A percentile compares a stretch with the other conserved stretches of the same genome.
Evolutionary conservation across 352 stramenopile genomes (phyloP).

Genomic region (Globisporangium lucens): DNA sequence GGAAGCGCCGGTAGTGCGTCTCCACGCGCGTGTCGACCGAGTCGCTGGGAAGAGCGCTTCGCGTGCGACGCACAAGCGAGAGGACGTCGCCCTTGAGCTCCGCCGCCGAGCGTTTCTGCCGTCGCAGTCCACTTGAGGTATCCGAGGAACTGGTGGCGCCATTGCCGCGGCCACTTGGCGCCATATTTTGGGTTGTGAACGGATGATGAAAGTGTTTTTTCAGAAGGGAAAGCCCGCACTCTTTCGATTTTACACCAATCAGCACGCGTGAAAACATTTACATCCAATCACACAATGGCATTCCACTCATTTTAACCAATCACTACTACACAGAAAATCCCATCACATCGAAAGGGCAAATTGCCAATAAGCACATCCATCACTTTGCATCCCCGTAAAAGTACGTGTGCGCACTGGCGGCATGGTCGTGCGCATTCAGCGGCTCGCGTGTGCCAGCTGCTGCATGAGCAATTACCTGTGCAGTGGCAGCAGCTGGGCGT

Average conservation of each 20-base stretch:
- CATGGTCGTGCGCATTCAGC: background rate
- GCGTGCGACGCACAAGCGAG: slow-evolving; percentile 17
- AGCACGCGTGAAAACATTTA: background rate
- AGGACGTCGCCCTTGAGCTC: slow-evolving; percentile 25
- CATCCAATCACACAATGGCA: background rate
- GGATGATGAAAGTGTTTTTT: too few species aligned
- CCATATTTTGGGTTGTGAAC: slow-evolving; percentile 4
- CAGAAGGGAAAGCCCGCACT: background rate
- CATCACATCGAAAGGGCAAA: background rate
- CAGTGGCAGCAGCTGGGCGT: background rate
- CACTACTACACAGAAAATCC: background rate
- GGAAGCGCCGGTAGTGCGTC: slow-evolving; percentile 3
- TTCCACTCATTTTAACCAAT: background rate
- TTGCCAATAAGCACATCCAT: background rate
- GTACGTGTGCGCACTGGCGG: slow-evolving; percentile 28
- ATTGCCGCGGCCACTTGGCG: background rate
- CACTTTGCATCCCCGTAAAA: slow-evolving; percentile 28
- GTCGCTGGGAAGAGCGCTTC: background rate
- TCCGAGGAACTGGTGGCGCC: background rate
- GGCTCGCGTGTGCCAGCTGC: background rate
- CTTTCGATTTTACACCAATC: background rate
- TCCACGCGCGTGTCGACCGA: background rate
- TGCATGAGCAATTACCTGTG: background rate
- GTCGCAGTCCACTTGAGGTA: background rate
- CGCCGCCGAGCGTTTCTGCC: background rate